These are phyloP conservation scores for Pseudogymnoascus sp. DNA, from an alignment of 2,329 filamentous ascomycete species.

Conservation along the genomic window DNA sequence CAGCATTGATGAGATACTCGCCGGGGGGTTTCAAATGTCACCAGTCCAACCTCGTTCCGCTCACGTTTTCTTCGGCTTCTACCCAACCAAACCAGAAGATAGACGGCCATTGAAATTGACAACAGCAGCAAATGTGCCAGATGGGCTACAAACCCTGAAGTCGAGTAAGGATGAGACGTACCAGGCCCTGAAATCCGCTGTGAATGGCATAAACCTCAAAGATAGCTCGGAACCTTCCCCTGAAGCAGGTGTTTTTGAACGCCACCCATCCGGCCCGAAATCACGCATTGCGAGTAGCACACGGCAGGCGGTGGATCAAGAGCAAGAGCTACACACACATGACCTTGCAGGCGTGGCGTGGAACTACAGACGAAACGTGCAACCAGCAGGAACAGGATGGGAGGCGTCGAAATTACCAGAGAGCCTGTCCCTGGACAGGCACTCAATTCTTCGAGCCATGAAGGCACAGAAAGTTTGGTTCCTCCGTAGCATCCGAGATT, in stretches of 20 bases:
- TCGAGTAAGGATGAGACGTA: not conserved
- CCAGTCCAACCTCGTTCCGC: slow-evolving; percentile 10
- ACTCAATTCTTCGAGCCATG: not conserved
- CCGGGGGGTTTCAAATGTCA: slow-evolving; percentile 3
- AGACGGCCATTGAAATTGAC: not conserved
- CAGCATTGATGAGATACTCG: slow-evolving; percentile 11
- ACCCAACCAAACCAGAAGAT: not conserved
- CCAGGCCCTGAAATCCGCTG: not conserved
- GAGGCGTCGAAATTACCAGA: not conserved
- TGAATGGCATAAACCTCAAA: not conserved
- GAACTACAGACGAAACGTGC: not conserved
- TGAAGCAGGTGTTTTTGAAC: not conserved
- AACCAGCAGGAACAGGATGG: not conserved
- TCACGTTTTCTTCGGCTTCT: slow-evolving; percentile 10
- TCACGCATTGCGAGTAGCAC: slow-evolving; percentile 13
- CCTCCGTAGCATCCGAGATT: not conserved
- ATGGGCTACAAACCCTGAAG: not conserved
- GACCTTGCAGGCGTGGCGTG: not conserved
- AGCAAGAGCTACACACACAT: not conserved
- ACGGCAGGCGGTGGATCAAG: not conserved
- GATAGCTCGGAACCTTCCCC: not conserved
- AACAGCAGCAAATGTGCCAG: not conserved
- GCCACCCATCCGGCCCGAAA: slow-evolving; percentile 8
- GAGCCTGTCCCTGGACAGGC: not conserved
- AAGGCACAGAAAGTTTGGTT: not conserved